phyloP scores from a whole-genome alignment of 345 rosid species.

The Turritis glabra region DNA sequence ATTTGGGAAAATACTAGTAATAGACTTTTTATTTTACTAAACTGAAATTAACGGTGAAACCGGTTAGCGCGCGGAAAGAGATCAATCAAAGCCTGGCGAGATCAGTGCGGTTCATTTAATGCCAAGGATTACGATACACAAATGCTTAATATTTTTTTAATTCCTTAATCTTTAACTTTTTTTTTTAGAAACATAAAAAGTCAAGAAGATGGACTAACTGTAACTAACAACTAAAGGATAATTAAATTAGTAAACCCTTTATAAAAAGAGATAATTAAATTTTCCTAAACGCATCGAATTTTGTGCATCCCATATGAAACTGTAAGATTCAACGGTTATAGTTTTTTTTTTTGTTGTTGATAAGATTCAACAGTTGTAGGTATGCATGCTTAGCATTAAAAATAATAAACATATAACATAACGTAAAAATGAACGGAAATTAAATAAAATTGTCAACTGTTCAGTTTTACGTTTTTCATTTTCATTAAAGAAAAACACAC shows the following conservation, averaged over 20 bases:
- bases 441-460: neutral
- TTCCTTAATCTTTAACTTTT: neutral
- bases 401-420: neutral
- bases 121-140: neutral
- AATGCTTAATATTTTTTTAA: neutral
- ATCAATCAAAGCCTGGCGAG: slow-evolving; percentile 6
- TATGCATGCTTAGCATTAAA: neutral
- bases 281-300: neutral
- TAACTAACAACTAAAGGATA: slow-evolving; percentile 8
- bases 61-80: neutral
- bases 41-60: slow-evolving; percentile 14
- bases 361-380: too few relatives aligned
- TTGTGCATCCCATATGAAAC: slow-evolving; percentile 11
- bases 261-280: too few relatives aligned
- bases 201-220: slow-evolving; percentile 25
- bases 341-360: too few relatives aligned
- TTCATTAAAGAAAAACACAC: too few relatives aligned
- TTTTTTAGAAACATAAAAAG: neutral
- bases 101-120: slow-evolving; percentile 18
- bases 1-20: too few relatives aligned
- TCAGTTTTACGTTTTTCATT: neutral
- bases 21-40: neutral
- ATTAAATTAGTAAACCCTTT: too few relatives aligned
- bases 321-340: slow-evolving; percentile 21
- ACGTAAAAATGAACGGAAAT: slow-evolving; percentile 11